phyloP scores from a whole-genome alignment of 176 grass and related monocot species.

The bread wheat (Triticum aestivum) region IWGSC_CS_RefSeq_v2.1 NC_057795.1:617291189-617291688 shows the following conservation, averaged over 20 bases:
- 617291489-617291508: constrained; percentile 87
- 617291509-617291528: constrained; percentile 75
- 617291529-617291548: constrained; percentile 91
- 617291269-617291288: background rate
- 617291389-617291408: background rate
- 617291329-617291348: background rate
- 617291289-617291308: background rate
- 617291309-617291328: background rate
- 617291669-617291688: constrained; percentile 3
- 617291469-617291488: constrained; percentile 84
- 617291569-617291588: constrained; percentile 48
- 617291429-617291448: background rate
- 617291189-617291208: background rate
- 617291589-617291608: constrained; percentile 85
- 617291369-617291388: background rate
- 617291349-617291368: background rate
- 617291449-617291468: constrained; percentile 92
- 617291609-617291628: constrained; percentile 42
- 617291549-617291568: constrained; percentile 94
- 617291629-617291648: constrained; percentile 5
- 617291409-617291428: background rate
- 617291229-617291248: background rate
- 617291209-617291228: background rate
- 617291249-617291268: background rate
- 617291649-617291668: background rate